These are phyloP conservation scores for Conticribra guillardii DNA, from an alignment of 108 stramenopile species.

Conservation along the genomic window DNA sequence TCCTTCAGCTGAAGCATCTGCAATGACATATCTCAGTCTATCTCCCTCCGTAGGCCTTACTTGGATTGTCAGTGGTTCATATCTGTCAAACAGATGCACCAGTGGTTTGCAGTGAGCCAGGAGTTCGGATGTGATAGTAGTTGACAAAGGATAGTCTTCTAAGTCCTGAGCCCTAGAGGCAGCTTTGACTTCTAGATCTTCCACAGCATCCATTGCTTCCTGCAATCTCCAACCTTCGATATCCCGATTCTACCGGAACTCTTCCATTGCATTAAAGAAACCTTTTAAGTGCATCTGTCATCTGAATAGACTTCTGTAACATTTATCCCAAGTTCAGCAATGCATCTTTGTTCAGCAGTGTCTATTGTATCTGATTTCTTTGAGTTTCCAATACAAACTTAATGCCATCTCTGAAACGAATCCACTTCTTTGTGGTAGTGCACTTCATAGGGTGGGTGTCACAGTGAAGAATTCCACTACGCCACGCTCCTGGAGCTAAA, in stretches of 20 bases:
- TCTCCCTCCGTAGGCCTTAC: slow-evolving; percentile 3
- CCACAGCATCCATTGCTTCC: background rate
- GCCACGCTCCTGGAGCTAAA: slow-evolving; percentile 13
- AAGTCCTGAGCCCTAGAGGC: background rate
- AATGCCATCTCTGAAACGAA: background rate
- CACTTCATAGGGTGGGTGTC: background rate
- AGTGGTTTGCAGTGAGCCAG: slow-evolving; percentile 1
- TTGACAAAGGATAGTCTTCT: background rate
- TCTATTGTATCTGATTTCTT: background rate
- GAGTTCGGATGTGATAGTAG: slow-evolving; percentile 1
- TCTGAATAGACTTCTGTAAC: slow-evolving; percentile 15
- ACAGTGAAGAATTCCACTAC: background rate
- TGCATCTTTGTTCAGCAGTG: slow-evolving; percentile 3
- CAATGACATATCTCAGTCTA: slow-evolving; percentile 4
- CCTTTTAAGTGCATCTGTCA: background rate
- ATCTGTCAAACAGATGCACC: background rate
- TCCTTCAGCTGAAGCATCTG: background rate
- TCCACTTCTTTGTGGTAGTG: slow-evolving; percentile 15
- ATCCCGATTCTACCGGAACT: slow-evolving; percentile 2
- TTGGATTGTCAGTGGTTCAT: background rate
- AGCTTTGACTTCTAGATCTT: slow-evolving; percentile 3
- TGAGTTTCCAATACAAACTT: background rate
- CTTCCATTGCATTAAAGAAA: slow-evolving; percentile 17
- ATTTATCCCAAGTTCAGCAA: slow-evolving; percentile 14
- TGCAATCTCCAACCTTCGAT: slow-evolving; percentile 3